These are phyloP conservation scores for Colletotrichum navitas DNA, from an alignment of 2,329 filamentous ascomycete species.

Conservation along the genomic window DNA sequence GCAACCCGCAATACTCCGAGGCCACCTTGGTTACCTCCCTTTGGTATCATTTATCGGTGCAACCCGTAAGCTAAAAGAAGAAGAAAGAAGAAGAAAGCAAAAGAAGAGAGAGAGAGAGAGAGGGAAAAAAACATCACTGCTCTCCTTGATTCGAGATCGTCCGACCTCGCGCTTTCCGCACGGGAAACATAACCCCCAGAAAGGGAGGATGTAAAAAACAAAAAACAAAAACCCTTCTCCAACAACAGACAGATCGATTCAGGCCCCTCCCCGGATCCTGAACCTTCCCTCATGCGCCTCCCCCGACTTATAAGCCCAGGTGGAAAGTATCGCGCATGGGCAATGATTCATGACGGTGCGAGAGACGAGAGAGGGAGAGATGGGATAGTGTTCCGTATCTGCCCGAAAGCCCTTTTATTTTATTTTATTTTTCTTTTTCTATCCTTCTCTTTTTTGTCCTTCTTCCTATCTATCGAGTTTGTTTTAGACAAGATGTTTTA, in stretches of 20 bases:
- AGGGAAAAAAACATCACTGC: neutral
- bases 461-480: no score
- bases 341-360: neutral
- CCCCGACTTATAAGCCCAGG: neutral
- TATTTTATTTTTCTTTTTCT: no score
- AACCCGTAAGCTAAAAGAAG: constrained; percentile 1
- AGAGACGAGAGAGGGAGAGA: no score
- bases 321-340: neutral
- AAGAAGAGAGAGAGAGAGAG: no score
- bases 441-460: no score
- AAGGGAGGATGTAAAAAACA: no score
- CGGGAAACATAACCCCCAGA: neutral
- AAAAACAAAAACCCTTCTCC: no score
- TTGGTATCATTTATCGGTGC: neutral
- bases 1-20: neutral
- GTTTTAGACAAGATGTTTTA: no score
- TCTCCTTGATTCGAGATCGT: neutral
- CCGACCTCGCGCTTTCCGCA: neutral
- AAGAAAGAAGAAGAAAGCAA: no score
- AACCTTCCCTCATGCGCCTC: neutral
- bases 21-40: no score
- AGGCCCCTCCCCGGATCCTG: neutral
- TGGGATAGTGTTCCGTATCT: neutral
- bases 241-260: neutral
- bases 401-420: neutral